Base-by-base conservation (phyloP, 2,329 filamentous ascomycete species). In the Annulohypoxylon truncatum region DNA sequence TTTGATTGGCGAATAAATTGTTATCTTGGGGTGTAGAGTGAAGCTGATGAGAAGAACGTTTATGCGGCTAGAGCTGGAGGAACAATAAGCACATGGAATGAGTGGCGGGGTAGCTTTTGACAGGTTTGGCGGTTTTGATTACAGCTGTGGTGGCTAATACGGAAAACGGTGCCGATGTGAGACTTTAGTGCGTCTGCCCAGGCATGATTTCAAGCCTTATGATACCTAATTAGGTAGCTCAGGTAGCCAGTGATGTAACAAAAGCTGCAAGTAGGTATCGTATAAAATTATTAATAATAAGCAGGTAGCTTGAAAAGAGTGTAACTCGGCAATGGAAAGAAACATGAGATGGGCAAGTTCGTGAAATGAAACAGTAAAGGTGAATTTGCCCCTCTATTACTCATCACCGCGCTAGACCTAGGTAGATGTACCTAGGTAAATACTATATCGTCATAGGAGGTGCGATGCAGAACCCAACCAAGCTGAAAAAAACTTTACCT, bases 31-130 rank as follows among this genome's bases (percentile, higher is more conserved):
- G 26, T 55, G 26, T 22, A 46, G 38, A 46, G 18, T 52, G 47
- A 51, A 35, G 55, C 24, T 28, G 51, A 15, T 42, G 35, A 53
- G 42, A 46, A 2, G 42, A 46, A 26, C 26, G 24, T 8, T 54
- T 35, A 35, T 33, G 55, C n/a, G 51, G 40, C 20, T 48, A 13
- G 35, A 26, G 31, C 24, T 31, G n/a, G 7, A 47, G 12, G 50
- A 18, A 50, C 22, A 15, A 54, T 44, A 42, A 54, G 52, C 9
- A 48, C 15, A 50, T 8, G 48, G 28, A 47, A 33, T 13, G 40
- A 29, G 44, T 57, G 60, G 60, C 60, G 60, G 60, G 53, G 60
- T 63, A 63, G 53, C n/a, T 29, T 22, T 28, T 44, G 15, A 9
- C 38, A 12, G 50, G 40, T 38, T 26, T 35, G 33, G 33, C 33